Conservation (phyloP, 1,284 basidiomycete genomes). For the Salmacisia buchloeana region DNA sequence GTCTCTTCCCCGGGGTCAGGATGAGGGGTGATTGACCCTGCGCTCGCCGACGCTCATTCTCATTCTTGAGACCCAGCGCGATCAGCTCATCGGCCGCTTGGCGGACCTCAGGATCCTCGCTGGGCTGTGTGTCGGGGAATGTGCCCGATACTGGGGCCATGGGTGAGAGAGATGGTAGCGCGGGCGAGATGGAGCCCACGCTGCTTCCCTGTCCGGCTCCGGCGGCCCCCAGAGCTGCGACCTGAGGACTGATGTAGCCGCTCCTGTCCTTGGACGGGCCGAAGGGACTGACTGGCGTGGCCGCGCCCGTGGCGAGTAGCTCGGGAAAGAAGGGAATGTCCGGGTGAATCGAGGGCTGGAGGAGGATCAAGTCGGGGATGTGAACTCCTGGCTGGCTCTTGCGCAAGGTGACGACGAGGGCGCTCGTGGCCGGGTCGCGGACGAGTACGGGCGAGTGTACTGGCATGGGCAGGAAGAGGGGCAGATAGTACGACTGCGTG, state of each 20-base stretch:
- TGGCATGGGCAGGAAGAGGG: slow-evolving; percentile 1
- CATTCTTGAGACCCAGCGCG: slow-evolving; percentile 5
- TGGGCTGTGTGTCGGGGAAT: neutral
- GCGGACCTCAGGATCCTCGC: neutral
- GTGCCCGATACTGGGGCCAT: neutral
- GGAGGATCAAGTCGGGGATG: neutral
- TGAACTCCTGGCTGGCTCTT: slow-evolving; percentile 1
- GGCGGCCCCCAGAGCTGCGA: neutral
- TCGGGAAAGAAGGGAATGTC: neutral
- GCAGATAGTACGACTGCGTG: neutral
- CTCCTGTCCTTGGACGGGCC: neutral
- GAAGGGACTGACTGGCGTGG: neutral
- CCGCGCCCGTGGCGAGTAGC: neutral
- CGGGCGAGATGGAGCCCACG: neutral
- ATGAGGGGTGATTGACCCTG: neutral
- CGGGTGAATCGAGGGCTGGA: slow-evolving; percentile 3
- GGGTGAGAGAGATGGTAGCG: neutral
- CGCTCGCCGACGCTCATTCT: neutral
- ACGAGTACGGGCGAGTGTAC: neutral
- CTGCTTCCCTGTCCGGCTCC: neutral
- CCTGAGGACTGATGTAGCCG: neutral
- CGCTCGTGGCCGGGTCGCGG: slow-evolving; percentile 1
- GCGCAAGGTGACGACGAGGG: slow-evolving; percentile 3
- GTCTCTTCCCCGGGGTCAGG: neutral
- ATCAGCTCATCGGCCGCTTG: slow-evolving; percentile 6